Base-by-base conservation (phyloP, 768 basidiomycete genomes). In the Dictyophora rubrovolvata region DNA sequence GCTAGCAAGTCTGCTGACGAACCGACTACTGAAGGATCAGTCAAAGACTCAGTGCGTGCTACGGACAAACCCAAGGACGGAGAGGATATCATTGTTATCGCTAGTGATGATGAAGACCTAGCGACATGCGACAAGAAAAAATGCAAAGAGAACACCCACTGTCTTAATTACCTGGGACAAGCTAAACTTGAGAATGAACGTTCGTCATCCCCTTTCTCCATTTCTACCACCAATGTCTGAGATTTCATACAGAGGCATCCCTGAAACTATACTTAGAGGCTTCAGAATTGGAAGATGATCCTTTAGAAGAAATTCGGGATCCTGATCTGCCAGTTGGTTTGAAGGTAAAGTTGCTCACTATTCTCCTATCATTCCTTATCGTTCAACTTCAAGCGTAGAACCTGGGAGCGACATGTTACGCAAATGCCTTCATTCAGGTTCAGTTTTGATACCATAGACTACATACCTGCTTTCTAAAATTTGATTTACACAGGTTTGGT, bases 341-440 rank as follows among this genome's bases (percentile, higher is more conserved):
- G 62, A 88, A 80, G 77, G 92, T 87, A 66, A 17, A 28, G 2
- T 73, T 66, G 36, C 23, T 42, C 23, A 6, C 34, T 12, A 46
- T 51, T 20, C 23, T 54, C 42, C 9, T 12, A 54, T 8, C 23
- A 23, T 17, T 36, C 59, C 35, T 48, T 60, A 57, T 53, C 37
- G 36, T 34, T 56, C 36, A 21, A 46, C 51, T 22, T 46, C 55
- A 50, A 48, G 34, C 17, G 42, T 65, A 93, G 92, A 97, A 98
- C 69, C 81, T 98, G 18, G 95, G 95, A 4, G 94, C 94, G 17
- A 97, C 95, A 3, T 98, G 95, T 69, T 98, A 97, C 65, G 93
- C 91, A 61, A 96, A 96, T 69, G 92, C 92, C 18, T 96, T 89
- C 62, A 77, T 98, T 49, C 94, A 98, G 74, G 91, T 87, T 65